phyloP scores from a whole-genome alignment of 2,329 filamentous ascomycete genomes.

The Talaromyces islandicus region DNA sequence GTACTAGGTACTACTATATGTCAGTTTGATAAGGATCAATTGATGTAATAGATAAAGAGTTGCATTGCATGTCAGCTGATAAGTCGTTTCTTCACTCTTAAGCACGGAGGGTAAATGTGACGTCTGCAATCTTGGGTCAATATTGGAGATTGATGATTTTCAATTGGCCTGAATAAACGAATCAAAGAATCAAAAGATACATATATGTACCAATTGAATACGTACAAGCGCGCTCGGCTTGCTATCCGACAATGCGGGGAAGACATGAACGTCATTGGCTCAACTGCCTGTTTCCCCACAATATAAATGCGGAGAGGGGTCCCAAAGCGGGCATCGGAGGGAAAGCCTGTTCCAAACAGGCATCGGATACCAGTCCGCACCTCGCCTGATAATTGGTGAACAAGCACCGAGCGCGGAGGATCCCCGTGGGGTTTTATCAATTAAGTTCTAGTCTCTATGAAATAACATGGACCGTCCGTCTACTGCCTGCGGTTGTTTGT shows the following conservation, averaged over 20 bases:
- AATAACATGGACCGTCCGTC: neutral
- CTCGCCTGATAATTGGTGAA: neutral
- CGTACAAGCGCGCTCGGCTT: neutral
- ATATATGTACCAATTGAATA: too few species aligned
- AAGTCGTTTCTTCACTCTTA: neutral
- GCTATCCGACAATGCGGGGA: neutral
- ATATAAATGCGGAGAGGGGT: too few species aligned
- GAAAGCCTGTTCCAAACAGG: too few species aligned
- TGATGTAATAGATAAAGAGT: neutral
- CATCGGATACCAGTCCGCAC: too few species aligned
- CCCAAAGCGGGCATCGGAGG: too few species aligned
- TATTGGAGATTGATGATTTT: too few species aligned
- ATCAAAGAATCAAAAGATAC: too few species aligned
- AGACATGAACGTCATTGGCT: too few species aligned
- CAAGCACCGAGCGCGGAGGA: neutral
- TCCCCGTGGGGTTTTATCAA: neutral
- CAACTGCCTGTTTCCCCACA: too few species aligned
- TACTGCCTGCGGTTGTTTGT: neutral
- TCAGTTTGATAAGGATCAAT: neutral
- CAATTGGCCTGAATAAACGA: neutral
- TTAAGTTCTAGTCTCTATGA: neutral
- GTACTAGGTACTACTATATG: constrained; percentile 39
- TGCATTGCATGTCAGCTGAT: too few species aligned
- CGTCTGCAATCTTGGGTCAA: neutral
- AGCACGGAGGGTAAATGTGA: neutral